Evolutionary conservation across 768 basidiomycete species (phyloP).

Genomic region (Phylloporus sp.): DNA sequence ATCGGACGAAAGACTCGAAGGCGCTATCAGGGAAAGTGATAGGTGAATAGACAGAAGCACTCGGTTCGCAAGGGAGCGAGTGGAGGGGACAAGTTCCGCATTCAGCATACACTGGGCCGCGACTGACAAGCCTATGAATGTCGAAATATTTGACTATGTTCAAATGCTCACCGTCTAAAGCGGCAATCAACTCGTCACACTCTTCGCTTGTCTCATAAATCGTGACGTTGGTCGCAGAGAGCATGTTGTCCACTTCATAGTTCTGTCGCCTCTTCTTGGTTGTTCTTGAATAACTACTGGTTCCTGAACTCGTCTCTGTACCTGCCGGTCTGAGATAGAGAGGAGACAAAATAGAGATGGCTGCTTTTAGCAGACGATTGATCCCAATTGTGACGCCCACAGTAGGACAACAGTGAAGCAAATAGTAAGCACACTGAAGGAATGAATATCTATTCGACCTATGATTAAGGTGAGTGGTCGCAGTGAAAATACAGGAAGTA

Average conservation of each 20-base stretch:
- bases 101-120: conserved; percentile 46
- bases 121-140: conserved; percentile 38
- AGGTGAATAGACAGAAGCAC: conserved; percentile 55
- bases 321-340: conserved; percentile 44
- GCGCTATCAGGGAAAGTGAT: conserved; percentile 52
- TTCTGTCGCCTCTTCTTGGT: conserved; percentile 66
- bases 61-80: conserved; percentile 58
- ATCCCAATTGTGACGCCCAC: conserved; percentile 46
- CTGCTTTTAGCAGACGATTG: conserved; percentile 52
- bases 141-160: not conserved
- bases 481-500: not conserved
- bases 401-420: conserved; percentile 43
- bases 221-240: conserved; percentile 46
- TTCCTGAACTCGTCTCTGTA: conserved; percentile 18
- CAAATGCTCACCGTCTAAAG: conserved; percentile 54
- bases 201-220: conserved; percentile 50
- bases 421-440: conserved; percentile 40
- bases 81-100: conserved; percentile 45
- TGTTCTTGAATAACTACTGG: conserved; percentile 39
- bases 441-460: conserved; percentile 41
- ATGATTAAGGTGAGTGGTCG: conserved; percentile 2
- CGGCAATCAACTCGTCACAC: conserved; percentile 46
- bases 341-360: conserved; percentile 46
- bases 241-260: conserved; percentile 74
- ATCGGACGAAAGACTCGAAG: conserved; percentile 53